phyloP scores from a whole-genome alignment of 768 basidiomycete species.

The Psilocybe cyanescens region DNA sequence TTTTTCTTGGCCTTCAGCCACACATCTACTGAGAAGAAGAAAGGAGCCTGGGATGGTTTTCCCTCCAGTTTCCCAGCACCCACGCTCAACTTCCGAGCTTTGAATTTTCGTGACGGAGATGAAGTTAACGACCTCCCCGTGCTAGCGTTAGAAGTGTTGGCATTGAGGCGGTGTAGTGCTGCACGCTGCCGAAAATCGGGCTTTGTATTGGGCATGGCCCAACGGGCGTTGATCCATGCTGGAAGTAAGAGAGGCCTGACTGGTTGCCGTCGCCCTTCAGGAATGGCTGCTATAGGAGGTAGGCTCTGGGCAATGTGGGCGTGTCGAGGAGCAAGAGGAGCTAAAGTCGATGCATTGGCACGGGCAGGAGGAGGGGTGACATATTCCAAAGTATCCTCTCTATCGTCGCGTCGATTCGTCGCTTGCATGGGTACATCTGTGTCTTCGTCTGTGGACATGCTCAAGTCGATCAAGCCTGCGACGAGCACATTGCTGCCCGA shows the following conservation, averaged over 20 bases:
- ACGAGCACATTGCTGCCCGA: neutral
- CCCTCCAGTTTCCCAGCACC: neutral
- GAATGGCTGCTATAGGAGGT: neutral
- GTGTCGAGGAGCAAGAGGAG: neutral
- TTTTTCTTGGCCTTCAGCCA: slow-evolving; percentile 16
- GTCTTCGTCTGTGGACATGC: slow-evolving; percentile 8
- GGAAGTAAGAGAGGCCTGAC: neutral
- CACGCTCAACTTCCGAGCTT: neutral
- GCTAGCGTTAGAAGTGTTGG: neutral
- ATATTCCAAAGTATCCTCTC: slow-evolving; percentile 11
- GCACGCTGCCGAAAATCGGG: slow-evolving; percentile 9
- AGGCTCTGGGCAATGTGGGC: neutral
- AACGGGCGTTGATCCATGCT: neutral
- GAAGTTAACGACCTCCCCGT: neutral
- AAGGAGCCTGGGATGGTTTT: neutral
- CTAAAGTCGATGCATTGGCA: no score
- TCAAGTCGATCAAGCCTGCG: slow-evolving; percentile 12
- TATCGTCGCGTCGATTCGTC: neutral
- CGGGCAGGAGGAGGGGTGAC: slow-evolving; percentile 10
- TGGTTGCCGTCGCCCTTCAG: neutral
- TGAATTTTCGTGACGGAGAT: slow-evolving; percentile 2
- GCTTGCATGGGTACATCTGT: neutral
- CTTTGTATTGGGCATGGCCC: neutral
- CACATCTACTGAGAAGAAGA: slow-evolving; percentile 15
- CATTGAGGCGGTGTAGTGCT: slow-evolving; percentile 1